phyloP scores from a whole-genome alignment of 441 rosid species.

The Eruca vesicaria region DNA sequence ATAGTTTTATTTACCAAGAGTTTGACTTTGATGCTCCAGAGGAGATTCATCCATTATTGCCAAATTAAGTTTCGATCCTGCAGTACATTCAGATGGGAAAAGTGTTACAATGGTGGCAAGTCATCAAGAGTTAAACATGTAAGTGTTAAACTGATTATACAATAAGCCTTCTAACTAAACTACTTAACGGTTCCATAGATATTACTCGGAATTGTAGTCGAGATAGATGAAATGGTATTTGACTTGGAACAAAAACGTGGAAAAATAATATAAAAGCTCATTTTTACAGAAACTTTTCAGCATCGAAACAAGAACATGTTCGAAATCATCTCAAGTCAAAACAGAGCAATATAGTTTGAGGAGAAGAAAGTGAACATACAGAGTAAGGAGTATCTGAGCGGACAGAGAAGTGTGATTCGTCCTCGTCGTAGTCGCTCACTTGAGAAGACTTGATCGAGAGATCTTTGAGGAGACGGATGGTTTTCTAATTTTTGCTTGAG shows the following conservation, averaged over 20 bases:
- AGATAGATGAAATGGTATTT: background rate
- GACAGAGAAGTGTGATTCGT: constrained; percentile 11
- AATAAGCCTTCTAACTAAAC: background rate
- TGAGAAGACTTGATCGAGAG: constrained; percentile 4
- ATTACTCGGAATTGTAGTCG: background rate
- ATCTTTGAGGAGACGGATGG: background rate
- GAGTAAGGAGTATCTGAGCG: background rate
- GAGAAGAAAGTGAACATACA: constrained; percentile 8
- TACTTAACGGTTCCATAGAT: background rate
- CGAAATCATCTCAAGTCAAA: background rate
- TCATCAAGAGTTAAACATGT: background rate
- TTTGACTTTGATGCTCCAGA: constrained; percentile 45
- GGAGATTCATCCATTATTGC: constrained; percentile 51
- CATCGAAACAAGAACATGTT: background rate
- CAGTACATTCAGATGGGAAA: background rate
- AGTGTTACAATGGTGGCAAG: background rate
- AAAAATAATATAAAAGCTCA: too few species aligned
- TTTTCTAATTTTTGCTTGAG: background rate
- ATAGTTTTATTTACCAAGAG: constrained; percentile 41
- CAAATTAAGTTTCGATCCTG: background rate
- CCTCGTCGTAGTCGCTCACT: constrained; percentile 11
- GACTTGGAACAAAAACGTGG: too few species aligned
- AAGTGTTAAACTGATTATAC: background rate
- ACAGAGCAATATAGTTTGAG: background rate
- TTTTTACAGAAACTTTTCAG: too few species aligned